Evolutionary conservation across 1,139 yeast species (phyloP).

Genomic region (Candida pseudoviswanathii): DNA sequence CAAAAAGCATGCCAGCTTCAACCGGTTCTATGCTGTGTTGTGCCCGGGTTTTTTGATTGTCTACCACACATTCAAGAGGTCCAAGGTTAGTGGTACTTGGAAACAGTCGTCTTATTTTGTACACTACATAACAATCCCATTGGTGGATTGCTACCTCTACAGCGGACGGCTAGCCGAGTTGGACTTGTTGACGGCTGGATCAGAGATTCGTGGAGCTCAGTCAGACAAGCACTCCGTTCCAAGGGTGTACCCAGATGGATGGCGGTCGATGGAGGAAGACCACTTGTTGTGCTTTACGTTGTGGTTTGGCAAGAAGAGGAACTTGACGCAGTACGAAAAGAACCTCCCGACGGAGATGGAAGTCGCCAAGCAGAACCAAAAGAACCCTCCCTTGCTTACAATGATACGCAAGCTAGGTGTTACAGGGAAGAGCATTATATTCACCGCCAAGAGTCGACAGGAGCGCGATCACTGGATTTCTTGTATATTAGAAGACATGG

Average conservation of each 20-base stretch:
- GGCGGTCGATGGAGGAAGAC: conserved; percentile 81
- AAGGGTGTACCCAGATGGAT: conserved; percentile 76
- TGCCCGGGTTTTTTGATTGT: conserved; percentile 70
- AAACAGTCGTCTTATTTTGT: conserved; percentile 45
- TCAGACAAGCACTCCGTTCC: conserved; percentile 68
- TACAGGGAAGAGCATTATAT: conserved; percentile 68
- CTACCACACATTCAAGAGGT: conserved; percentile 48
- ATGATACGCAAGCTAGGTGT: conserved; percentile 61
- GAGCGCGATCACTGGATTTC: conserved; percentile 86
- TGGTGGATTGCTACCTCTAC: conserved; percentile 71
- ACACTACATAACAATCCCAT: conserved; percentile 59
- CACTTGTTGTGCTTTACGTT: conserved; percentile 72
- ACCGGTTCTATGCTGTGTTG: conserved; percentile 60
- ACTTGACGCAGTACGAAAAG: conserved; percentile 24
- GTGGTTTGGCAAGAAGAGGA: conserved; percentile 75
- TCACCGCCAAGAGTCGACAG: conserved; percentile 79
- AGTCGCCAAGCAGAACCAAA: conserved; percentile 13
- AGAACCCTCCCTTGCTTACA: conserved; percentile 45
- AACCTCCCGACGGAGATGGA: conserved; percentile 5
- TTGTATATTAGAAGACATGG: conserved; percentile 63
- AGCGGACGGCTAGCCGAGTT: conserved; percentile 64
- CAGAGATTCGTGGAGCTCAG: conserved; percentile 44
- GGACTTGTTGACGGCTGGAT: conserved; percentile 56
- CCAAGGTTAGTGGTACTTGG: conserved; percentile 47
- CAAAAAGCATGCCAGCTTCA: conserved; percentile 67